Base-by-base conservation (phyloP, 2,329 filamentous ascomycete species). In the Alternaria viburni region DNA sequence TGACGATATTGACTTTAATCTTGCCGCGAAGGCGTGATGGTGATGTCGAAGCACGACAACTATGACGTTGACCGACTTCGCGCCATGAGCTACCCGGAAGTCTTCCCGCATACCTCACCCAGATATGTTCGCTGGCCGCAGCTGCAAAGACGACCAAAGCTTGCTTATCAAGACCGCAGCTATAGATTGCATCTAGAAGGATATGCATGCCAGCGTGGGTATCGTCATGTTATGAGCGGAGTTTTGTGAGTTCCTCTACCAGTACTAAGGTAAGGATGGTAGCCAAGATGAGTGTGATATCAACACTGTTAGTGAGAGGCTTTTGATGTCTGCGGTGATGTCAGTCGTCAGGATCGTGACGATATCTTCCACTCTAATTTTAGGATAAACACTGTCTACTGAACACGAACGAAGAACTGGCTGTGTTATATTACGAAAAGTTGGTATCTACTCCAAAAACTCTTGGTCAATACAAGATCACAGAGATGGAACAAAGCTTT, bases 201-300 rank as follows among this genome's bases (percentile, higher is more conserved):
- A 6, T 41, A 1, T 41, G 36, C 9, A 6, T 6, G 36, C 15
- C 0, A 10, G 36, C 5, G n/a, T 41, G 5, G 9, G 8, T 41
- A 3, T 41, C 9, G 3, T 17, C 5, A 11, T 17, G 9, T 17
- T 10, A 8, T 2, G n/a, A 17, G 15, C n/a, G 36, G 36, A 17
- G 9, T 41, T 6, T 41, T 5, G 5, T 17, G 1, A 3, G 9
- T 17, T 4, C n/a, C 4, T 41, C 4, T 11, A 41, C 9, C 1
- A 6, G 36, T 17, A 17, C 0, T 4, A 6, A 3, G 3, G 1
- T 10, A 17, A 17, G 9, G 5, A 11, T 6, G 3, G 4, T 3
- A 11, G n/a, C 8, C 2, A 17, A 17, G n/a, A 41, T 17, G 9
- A 3, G n/a, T 17, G 36, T 10, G 1, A 11, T 17, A 2, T 17